Evolutionary conservation across 169 alveolate species (phyloP).

Genomic region (Cystoisospora suis): DNA sequence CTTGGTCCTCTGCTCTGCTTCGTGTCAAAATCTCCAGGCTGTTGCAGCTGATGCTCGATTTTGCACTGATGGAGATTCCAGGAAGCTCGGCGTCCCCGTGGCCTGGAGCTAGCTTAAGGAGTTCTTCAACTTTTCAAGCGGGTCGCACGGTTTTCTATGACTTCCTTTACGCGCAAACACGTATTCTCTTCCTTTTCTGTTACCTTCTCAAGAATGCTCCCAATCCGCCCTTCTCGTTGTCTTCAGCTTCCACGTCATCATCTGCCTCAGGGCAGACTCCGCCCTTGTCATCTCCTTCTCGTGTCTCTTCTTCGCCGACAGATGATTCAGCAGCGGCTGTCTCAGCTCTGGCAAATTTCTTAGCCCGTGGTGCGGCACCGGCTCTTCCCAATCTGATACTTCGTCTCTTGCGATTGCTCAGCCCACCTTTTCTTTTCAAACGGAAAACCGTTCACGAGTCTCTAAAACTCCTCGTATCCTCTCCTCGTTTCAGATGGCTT

Average conservation of each 20-base stretch:
- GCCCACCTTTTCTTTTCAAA: conserved; percentile 51
- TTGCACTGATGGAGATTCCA: background rate
- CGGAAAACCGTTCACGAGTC: conserved; percentile 59
- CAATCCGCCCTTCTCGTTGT: background rate
- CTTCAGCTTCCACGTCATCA: background rate
- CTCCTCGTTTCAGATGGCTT: conserved; percentile 25
- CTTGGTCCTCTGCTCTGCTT: too few relatives aligned
- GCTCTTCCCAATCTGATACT: conserved; percentile 56
- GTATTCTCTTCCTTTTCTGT: conserved; percentile 54
- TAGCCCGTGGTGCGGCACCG: background rate
- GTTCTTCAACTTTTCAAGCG: too few relatives aligned
- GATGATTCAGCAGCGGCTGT: too few relatives aligned
- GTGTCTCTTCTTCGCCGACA: background rate
- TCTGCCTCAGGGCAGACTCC: conserved; percentile 21
- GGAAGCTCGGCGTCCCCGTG: conserved; percentile 21
- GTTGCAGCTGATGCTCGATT: background rate
- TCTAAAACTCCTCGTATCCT: conserved; percentile 44
- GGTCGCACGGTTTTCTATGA: conserved; percentile 6
- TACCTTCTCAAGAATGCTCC: conserved; percentile 57
- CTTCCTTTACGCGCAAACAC: conserved; percentile 51
- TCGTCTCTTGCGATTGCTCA: conserved; percentile 45
- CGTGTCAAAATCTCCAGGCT: background rate
- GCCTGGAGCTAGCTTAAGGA: too few relatives aligned
- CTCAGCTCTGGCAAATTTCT: background rate
- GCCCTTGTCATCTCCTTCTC: background rate